Evolutionary conservation across 2,329 filamentous ascomycete genomes (phyloP).

Genomic region (Paecilomyces fulvus): DNA sequence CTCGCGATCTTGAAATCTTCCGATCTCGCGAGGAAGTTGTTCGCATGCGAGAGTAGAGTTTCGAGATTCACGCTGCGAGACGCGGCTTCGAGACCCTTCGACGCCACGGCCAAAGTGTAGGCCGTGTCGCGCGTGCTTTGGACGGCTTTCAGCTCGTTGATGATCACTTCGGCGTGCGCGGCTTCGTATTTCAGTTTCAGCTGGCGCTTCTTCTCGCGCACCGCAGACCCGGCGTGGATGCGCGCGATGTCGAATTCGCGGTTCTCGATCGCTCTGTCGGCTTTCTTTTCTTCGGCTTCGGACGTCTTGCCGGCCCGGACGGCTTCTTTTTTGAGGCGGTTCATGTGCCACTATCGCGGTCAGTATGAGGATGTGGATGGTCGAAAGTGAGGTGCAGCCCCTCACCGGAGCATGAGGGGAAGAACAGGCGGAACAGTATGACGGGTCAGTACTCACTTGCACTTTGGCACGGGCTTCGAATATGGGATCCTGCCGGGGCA

Average conservation of each 20-base stretch:
- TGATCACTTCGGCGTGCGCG: conserved; percentile 41
- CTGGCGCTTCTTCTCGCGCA: conserved; percentile 40
- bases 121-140: conserved; percentile 41
- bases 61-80: conserved; percentile 40
- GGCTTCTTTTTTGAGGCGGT: conserved; percentile 41
- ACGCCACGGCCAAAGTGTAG: conserved; percentile 36
- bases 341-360: conserved; percentile 34
- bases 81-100: conserved; percentile 37
- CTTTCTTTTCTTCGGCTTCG: conserved; percentile 40
- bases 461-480: conserved; percentile 37
- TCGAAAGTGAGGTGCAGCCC: not conserved
- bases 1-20: conserved; percentile 38
- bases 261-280: conserved; percentile 40
- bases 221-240: conserved; percentile 39
- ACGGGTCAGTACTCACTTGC: conserved; percentile 19
- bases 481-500: conserved; percentile 34
- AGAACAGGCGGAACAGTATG: not conserved
- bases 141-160: conserved; percentile 40
- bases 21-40: conserved; percentile 32
- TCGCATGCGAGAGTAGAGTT: conserved; percentile 33
- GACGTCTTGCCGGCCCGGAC: conserved; percentile 37
- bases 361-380: no score
- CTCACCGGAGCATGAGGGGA: not conserved
- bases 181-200: conserved; percentile 38
- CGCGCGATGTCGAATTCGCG: conserved; percentile 42